A percentile compares a stretch with the other conserved stretches of the same genome.
These are phyloP conservation scores for Cronartium quercuum DNA, from an alignment of 1,284 basidiomycete genomes.

Conservation along the genomic window DNA sequence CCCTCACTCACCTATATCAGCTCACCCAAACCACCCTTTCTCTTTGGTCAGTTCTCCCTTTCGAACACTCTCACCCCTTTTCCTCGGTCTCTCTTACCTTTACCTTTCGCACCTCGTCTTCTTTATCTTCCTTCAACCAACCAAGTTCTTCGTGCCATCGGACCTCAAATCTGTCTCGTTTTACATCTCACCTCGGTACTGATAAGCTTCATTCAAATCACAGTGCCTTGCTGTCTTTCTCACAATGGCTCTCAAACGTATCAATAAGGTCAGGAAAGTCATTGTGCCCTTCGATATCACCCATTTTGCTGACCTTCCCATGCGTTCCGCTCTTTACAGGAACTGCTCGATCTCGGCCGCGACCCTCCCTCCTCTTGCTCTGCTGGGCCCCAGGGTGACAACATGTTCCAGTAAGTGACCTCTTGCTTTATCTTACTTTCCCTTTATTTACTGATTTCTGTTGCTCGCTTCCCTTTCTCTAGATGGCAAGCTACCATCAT, in stretches of 20 bases:
- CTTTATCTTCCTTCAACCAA: not conserved
- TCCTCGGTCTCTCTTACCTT: not conserved
- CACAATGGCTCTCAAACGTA: conserved; percentile 89
- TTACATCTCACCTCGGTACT: not conserved
- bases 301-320: conserved; percentile 17
- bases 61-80: not conserved
- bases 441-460: not conserved
- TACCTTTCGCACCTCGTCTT: not conserved
- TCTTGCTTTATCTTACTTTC: not conserved
- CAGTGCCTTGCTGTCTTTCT: not conserved
- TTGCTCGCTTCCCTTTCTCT: not conserved
- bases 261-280: conserved; percentile 75
- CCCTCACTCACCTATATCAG: too few relatives aligned
- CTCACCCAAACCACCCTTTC: too few relatives aligned
- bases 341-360: conserved; percentile 92
- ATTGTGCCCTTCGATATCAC: not conserved
- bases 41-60: not conserved
- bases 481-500: conserved; percentile 88
- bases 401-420: conserved; percentile 75
- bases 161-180: not conserved
- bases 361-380: conserved; percentile 97
- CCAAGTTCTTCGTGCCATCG: not conserved
- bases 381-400: conserved; percentile 88
- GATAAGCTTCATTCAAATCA: not conserved
- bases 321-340: conserved; percentile 55